Evolutionary conservation across 2,329 filamentous ascomycete genomes (phyloP), one percentile per base, ranked within the genome.

Genomic region (Intubia oerlemansii): DNA sequence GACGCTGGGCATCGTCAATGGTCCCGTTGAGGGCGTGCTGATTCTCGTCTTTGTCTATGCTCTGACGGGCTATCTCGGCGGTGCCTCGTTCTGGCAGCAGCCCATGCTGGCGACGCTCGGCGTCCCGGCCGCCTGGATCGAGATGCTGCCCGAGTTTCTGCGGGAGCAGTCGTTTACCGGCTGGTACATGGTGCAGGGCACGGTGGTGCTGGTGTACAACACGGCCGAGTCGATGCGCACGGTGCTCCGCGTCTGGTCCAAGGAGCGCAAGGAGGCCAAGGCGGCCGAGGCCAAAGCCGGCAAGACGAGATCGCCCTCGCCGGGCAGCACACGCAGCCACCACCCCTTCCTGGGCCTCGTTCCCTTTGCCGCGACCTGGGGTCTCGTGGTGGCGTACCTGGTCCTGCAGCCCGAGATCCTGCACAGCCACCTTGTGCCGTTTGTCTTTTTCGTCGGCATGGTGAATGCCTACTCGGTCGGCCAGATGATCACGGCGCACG

Each of bases 391-490:
- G 4, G 54, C 64, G 17, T 98, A 95, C 51, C 62, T 95, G 32
- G 71, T 67, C 43, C 67, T 95, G 38, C 80, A 93, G 47, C 85
- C 84, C 5, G 56, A 65, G 36, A 90, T 95, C 43, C 64, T 91
- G 36, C 58, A 75, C 48, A 59, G 73, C 44, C 81, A 95, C 46
- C 60, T 93, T 7, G 67, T 98, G 12, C 84, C 88, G 2, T 95
- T 98, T 49, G 62, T 75, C 38, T 61, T 95, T 47, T 93, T 88
- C 47, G 75, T 77, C 24, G 84, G 84, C 31, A 57, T 95, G 32
- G 63, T 92, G 45, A 95, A 95, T 47, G 84, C 88, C 35, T 95
- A 93, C 56, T 79, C 77, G 29, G 85, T 95, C 32, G 85, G 85
- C 6, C 77, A 84, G 48, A 93, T 95, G 57, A 95, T 95, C 52